Evolutionary conservation across 2,329 filamentous ascomycete species (phyloP).

Genomic region (Aspergillus tanneri): DNA sequence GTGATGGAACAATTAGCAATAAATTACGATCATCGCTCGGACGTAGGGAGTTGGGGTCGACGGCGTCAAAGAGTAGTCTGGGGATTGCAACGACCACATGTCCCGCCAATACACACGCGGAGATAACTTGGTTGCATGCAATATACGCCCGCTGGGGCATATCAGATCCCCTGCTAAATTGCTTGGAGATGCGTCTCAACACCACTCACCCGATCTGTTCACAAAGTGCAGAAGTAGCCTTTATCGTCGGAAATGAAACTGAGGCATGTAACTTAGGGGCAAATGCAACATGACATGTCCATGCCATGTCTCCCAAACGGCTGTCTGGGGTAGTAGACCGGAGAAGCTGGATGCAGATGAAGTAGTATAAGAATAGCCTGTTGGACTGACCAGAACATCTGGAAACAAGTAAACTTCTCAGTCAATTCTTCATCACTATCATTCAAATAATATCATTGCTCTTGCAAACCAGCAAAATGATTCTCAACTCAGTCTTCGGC

Average conservation of each 20-base stretch:
- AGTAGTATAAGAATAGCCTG: neutral
- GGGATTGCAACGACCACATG: neutral
- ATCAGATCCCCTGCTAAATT: neutral
- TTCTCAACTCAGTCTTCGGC: conserved; percentile 1
- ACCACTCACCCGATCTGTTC: no score
- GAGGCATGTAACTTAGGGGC: conserved; percentile 1
- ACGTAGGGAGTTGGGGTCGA: neutral
- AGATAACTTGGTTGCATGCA: neutral
- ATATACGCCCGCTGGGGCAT: neutral
- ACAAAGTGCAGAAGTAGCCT: neutral
- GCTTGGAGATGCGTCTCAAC: neutral
- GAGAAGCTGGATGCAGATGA: neutral
- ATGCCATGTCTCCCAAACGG: no score
- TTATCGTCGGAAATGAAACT: neutral
- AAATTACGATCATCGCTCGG: neutral
- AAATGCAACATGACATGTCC: conserved; percentile 5
- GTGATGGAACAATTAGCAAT: neutral
- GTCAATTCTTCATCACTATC: neutral
- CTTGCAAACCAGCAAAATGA: conserved; percentile 3
- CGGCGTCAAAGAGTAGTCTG: neutral
- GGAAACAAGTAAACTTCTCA: neutral
- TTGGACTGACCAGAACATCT: neutral
- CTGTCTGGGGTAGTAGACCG: no score
- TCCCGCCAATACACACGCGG: neutral
- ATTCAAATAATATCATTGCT: neutral